Base-by-base conservation (phyloP, 2,329 filamentous ascomycete species). In the Lachnellula suecica region DNA sequence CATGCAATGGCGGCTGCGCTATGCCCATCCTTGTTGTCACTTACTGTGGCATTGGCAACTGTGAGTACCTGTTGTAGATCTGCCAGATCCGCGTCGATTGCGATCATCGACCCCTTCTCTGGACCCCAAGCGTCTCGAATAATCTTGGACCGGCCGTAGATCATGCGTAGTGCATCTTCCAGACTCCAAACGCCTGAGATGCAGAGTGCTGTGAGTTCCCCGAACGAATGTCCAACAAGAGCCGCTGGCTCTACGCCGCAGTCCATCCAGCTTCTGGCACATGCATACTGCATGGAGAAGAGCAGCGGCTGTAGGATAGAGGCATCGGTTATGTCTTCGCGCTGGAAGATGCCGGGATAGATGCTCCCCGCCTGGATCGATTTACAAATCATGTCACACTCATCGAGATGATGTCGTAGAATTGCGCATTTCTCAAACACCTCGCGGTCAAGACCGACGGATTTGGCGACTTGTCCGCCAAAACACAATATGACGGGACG, bases 211-310 rank as follows among this genome's bases (percentile, higher is more conserved):
- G 70, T 69, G 1, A 74, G 52, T 47, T 74, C 62, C 4, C 72
- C 72, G 38, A 74, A 67, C 49, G 68, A 71, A 51, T 74, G 72
- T 0, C 72, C 72, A n/a, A 59, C 44, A 17, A 59, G 27, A 22
- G 49, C 38, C 2, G 9, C 44, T 13, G 51, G n/a, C 23, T 50
- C 19, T 9, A 56, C 7, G 9, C 58, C 58, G 41, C 42, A 53
- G 34, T 55, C 54, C 11, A 60, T 53, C 58, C 58, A 60, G 19
- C 29, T 43, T 22, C 47, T 49, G 8, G 58, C 58, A 38, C 48
- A 51, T 4, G 56, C 19, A 35, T 59, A 60, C 43, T 60, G 58
- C 20, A 56, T 34, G n/a, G 56, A 31, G 24, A 60, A 56, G 3
- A 59, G 42, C 20, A 47, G 37, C 8, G 46, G n/a, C 13, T 60